These are phyloP conservation scores for Ochetophila trinervis DNA, from an alignment of 306 rosid species.

Conservation along the genomic window DNA sequence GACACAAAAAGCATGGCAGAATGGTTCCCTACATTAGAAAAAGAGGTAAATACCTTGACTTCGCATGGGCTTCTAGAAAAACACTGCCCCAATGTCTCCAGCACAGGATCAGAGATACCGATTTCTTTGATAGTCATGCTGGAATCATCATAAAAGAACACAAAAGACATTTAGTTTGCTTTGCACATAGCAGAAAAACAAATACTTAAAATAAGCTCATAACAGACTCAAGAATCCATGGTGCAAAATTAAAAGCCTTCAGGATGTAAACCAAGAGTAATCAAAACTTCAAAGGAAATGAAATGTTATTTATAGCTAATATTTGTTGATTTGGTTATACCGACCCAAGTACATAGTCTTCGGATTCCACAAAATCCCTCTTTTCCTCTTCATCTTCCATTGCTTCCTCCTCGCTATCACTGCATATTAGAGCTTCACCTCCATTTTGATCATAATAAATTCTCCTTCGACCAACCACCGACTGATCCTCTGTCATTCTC, in stretches of 20 bases:
- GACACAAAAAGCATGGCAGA: slow-evolving; percentile 24
- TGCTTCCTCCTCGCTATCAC: slow-evolving; percentile 96
- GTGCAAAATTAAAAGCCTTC: not conserved
- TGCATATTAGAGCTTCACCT: slow-evolving; percentile 96
- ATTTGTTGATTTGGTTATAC: slow-evolving; percentile 36
- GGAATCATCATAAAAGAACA: slow-evolving; percentile 35
- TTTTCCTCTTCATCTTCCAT: slow-evolving; percentile 91
- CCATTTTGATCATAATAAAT: slow-evolving; percentile 97
- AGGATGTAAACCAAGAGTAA: slow-evolving; percentile 12
- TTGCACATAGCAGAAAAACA: slow-evolving; percentile 9
- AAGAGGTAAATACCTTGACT: slow-evolving; percentile 57
- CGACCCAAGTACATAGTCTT: slow-evolving; percentile 90
- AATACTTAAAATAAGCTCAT: not conserved
- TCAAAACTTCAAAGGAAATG: not conserved
- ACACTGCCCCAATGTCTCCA: slow-evolving; percentile 72
- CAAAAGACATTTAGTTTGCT: slow-evolving; percentile 25
- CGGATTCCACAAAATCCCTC: slow-evolving; percentile 77
- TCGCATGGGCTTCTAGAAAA: slow-evolving; percentile 74
- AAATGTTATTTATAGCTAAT: not conserved
- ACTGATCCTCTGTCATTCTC: slow-evolving; percentile 99
- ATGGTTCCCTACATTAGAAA: slow-evolving; percentile 1
- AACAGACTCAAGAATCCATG: not conserved
- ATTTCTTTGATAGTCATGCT: slow-evolving; percentile 74
- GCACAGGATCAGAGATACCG: slow-evolving; percentile 69
- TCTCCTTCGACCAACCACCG: slow-evolving; percentile 92